Evolutionary conservation across 1,284 basidiomycete genomes (phyloP).

Genomic region (Heterobasidion parviporum): DNA sequence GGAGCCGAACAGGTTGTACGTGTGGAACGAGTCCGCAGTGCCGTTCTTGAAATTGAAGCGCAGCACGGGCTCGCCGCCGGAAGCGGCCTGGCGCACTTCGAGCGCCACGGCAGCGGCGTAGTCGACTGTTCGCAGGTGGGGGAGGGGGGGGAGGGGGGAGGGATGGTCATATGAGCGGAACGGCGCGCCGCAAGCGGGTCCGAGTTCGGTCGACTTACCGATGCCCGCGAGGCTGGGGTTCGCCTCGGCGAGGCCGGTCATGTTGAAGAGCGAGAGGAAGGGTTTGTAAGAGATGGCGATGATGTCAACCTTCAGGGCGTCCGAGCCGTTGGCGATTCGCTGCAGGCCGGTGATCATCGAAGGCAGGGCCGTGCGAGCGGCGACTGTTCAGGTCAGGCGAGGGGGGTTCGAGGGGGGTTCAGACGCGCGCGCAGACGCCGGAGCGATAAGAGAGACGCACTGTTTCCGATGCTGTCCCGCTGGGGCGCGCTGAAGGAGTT

Average conservation of each 20-base stretch:
- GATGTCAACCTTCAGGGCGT: conserved; percentile 34
- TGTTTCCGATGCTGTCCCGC: conserved; percentile 34
- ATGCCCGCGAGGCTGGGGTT: conserved; percentile 25
- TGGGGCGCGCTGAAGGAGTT: conserved; percentile 33
- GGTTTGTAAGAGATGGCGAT: conserved; percentile 45
- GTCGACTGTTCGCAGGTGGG: conserved; percentile 24
- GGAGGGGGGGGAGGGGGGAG: background rate
- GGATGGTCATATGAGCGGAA: background rate
- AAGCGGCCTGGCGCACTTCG: conserved; percentile 26
- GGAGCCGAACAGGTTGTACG: conserved; percentile 20
- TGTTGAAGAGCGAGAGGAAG: conserved; percentile 45
- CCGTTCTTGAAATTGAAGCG: conserved; percentile 58
- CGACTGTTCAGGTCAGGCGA: conserved; percentile 21
- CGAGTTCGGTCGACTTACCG: conserved; percentile 14
- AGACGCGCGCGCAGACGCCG: background rate
- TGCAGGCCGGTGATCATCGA: conserved; percentile 34
- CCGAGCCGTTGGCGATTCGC: conserved; percentile 32
- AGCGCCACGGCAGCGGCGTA: conserved; percentile 36
- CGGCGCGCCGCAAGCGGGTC: too few species aligned
- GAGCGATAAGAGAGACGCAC: conserved; percentile 13
- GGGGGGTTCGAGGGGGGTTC: background rate
- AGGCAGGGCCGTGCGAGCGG: conserved; percentile 36
- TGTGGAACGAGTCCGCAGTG: conserved; percentile 25
- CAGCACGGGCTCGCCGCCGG: conserved; percentile 27
- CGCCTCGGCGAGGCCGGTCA: conserved; percentile 30